phyloP scores from a whole-genome alignment of 345 rosid species.

The Firmiana major region DNA sequence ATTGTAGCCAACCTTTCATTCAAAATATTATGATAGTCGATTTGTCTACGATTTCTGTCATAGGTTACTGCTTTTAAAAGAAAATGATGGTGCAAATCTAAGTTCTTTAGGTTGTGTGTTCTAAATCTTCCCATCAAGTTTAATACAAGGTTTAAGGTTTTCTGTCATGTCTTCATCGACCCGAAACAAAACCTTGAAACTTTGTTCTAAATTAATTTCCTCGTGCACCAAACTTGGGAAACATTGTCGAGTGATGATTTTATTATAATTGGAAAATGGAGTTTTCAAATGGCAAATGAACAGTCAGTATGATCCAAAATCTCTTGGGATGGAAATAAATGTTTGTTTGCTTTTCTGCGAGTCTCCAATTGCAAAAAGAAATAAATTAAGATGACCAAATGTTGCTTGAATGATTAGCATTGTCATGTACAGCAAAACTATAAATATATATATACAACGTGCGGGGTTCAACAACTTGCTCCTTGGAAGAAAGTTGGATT shows the following conservation, averaged over 20 bases:
- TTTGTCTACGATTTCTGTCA: background rate
- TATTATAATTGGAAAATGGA: background rate
- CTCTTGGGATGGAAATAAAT: background rate
- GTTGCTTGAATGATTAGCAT: slow-evolving; percentile 16
- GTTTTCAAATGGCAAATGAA: background rate
- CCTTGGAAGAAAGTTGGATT: background rate
- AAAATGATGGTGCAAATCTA: background rate
- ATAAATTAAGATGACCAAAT: background rate
- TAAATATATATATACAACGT: background rate
- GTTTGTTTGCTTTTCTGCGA: no score
- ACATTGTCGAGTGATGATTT: background rate
- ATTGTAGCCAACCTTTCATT: background rate
- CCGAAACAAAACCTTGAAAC: background rate
- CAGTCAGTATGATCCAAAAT: background rate
- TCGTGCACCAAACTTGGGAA: slow-evolving; percentile 2
- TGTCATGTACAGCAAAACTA: background rate
- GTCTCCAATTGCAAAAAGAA: background rate
- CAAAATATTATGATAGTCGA: background rate
- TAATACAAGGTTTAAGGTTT: background rate
- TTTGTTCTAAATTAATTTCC: slow-evolving; percentile 1
- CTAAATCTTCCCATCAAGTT: background rate
- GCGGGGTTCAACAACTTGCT: background rate
- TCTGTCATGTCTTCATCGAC: background rate
- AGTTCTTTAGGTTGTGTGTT: background rate
- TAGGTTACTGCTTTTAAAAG: slow-evolving; percentile 3